phyloP scores from a whole-genome alignment of 371 early-diverging fungal species.

The Fennellomyces sp. region DNA sequence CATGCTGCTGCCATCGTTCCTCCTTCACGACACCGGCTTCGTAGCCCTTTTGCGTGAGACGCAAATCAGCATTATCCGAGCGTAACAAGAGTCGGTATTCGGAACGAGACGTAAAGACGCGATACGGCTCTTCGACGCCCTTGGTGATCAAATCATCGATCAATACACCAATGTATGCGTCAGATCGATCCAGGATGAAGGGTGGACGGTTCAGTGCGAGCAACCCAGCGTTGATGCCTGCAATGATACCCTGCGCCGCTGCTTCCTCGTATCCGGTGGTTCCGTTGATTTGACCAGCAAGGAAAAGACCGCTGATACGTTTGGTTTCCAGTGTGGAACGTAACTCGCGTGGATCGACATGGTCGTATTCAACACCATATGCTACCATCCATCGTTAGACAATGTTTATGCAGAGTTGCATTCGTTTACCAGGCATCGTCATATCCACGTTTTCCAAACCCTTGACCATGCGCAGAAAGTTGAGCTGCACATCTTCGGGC shows the following conservation, averaged over 20 bases:
- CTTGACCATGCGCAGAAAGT: conserved; percentile 72
- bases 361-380: conserved; percentile 88
- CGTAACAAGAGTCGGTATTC: conserved; percentile 80
- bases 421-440: conserved; percentile 60
- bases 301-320: conserved; percentile 74
- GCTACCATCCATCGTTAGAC: conserved; percentile 17
- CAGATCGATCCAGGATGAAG: conserved; percentile 75
- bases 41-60: conserved; percentile 69
- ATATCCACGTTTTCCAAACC: conserved; percentile 82
- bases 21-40: conserved; percentile 55
- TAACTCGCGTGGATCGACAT: conserved; percentile 84
- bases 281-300: conserved; percentile 91
- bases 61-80: conserved; percentile 82
- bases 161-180: conserved; percentile 86
- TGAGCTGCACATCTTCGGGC: conserved; percentile 77
- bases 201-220: conserved; percentile 54
- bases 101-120: conserved; percentile 85
- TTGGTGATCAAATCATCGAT: conserved; percentile 85
- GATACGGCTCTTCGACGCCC: conserved; percentile 86
- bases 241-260: conserved; percentile 84
- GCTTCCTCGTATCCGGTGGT: conserved; percentile 92
- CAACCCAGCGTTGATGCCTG: conserved; percentile 84
- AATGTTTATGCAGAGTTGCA: neutral
- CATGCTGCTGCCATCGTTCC: conserved; percentile 50
- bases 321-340: conserved; percentile 79